A percentile compares a stretch with the other conserved stretches of the same genome.
Conservation (phyloP, 441 rosid species). For the Jatropha podagrica region DNA sequence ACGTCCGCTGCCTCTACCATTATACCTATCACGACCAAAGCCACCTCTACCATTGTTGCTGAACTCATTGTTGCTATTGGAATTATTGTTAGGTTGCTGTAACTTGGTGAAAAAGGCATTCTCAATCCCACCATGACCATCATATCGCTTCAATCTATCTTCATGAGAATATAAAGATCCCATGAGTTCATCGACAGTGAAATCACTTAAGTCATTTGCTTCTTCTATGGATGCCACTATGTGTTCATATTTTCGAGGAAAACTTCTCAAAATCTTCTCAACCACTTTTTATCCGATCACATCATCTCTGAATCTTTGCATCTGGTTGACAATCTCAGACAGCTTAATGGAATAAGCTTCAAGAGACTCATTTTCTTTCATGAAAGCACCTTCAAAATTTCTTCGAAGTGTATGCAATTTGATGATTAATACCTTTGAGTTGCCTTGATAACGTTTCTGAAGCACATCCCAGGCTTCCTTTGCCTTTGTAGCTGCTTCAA, state of each 20-base stretch:
- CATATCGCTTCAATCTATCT: background rate
- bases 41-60: background rate
- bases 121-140: background rate
- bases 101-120: background rate
- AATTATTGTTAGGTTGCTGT: background rate
- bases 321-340: background rate
- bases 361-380: background rate
- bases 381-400: background rate
- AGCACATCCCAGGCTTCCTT: background rate
- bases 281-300: background rate
- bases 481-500: too few species aligned
- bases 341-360: background rate
- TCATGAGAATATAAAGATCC: background rate
- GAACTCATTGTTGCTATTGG: too few species aligned
- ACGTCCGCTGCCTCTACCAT: background rate
- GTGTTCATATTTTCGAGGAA: background rate
- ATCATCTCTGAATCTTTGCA: background rate
- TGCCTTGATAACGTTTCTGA: background rate
- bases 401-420: background rate
- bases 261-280: background rate
- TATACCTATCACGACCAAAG: background rate
- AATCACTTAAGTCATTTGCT: background rate
- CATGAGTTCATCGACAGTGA: background rate
- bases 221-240: background rate
- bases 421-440: background rate